phyloP scores from a whole-genome alignment of 805 yeast genomes.

The Cyberlindnera bimundalis region DNA sequence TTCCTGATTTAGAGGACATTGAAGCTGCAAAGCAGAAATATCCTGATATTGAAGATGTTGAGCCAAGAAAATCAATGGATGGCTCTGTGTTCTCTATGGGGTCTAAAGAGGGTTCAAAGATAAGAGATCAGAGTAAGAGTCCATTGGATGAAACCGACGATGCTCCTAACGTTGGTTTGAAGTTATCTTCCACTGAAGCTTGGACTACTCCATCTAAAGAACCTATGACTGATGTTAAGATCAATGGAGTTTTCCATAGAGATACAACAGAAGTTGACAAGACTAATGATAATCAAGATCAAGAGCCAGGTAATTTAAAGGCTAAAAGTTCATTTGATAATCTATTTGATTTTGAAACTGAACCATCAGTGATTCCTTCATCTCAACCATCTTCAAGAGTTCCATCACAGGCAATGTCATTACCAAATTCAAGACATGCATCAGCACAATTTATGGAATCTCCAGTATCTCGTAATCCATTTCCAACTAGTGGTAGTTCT shows the following conservation, averaged over 20 bases:
- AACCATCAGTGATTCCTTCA: background rate
- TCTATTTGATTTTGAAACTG: constrained; percentile 16
- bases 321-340: constrained; percentile 21
- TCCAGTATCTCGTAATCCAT: constrained; percentile 21
- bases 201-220: constrained; percentile 16
- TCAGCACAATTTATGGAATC: background rate
- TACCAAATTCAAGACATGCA: constrained; percentile 1
- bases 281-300: background rate
- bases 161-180: constrained; percentile 14
- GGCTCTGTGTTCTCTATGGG: too few relatives aligned
- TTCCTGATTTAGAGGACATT: constrained; percentile 44
- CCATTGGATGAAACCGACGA: constrained; percentile 1
- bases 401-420: background rate
- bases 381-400: background rate
- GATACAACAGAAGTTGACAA: background rate
- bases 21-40: constrained; percentile 17
- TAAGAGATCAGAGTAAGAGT: constrained; percentile 1
- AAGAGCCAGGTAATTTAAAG: background rate
- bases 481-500: constrained; percentile 13
- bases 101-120: too few relatives aligned
- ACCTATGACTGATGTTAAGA: constrained; percentile 1
- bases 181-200: constrained; percentile 22
- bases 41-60: constrained; percentile 8
- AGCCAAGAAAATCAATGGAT: background rate
- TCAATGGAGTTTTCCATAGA: constrained; percentile 25